Conservation (phyloP, 352 stramenopile species). For the Peronospora destructor region DNA sequence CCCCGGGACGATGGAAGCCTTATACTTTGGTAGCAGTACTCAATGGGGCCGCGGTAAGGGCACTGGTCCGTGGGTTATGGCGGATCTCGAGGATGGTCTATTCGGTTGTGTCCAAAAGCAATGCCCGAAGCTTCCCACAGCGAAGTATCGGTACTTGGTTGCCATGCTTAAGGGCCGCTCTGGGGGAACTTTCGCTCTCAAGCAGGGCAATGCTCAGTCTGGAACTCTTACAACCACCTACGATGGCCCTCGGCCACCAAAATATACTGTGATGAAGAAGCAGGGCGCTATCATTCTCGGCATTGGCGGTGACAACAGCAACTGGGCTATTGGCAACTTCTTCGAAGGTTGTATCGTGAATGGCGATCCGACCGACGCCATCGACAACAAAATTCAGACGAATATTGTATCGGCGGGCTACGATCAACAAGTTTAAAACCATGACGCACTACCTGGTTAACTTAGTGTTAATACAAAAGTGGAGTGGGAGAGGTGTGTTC, state of each 20-base stretch:
- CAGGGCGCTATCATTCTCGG: conserved; percentile 20
- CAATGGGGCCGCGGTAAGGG: conserved; percentile 17
- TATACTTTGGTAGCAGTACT: conserved; percentile 17
- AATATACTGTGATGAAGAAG: conserved; percentile 24
- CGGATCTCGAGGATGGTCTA: conserved; percentile 18
- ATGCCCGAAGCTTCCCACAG: conserved; percentile 10
- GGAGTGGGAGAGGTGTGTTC: no score
- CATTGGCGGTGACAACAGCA: conserved; percentile 22
- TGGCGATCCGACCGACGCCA: conserved; percentile 11
- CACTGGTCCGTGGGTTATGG: conserved; percentile 20
- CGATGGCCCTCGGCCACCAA: conserved; percentile 17
- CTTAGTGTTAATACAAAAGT: no score
- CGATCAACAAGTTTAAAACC: neutral
- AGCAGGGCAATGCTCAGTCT: conserved; percentile 17
- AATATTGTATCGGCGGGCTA: conserved; percentile 7
- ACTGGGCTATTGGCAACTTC: conserved; percentile 12
- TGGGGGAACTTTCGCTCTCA: conserved; percentile 15
- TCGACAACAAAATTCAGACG: conserved; percentile 14
- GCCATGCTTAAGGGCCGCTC: conserved; percentile 24
- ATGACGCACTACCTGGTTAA: neutral
- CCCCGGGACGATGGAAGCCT: conserved; percentile 16
- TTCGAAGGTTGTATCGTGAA: conserved; percentile 19
- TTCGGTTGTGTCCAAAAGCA: conserved; percentile 16
- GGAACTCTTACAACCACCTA: conserved; percentile 13
- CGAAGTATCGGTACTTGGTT: conserved; percentile 10